Percentiles rank a stretch among this genome's conserved stretches.
Evolutionary conservation across 2,329 filamentous ascomycete species (phyloP).

Genomic region (Ceratocystis huliohia): DNA sequence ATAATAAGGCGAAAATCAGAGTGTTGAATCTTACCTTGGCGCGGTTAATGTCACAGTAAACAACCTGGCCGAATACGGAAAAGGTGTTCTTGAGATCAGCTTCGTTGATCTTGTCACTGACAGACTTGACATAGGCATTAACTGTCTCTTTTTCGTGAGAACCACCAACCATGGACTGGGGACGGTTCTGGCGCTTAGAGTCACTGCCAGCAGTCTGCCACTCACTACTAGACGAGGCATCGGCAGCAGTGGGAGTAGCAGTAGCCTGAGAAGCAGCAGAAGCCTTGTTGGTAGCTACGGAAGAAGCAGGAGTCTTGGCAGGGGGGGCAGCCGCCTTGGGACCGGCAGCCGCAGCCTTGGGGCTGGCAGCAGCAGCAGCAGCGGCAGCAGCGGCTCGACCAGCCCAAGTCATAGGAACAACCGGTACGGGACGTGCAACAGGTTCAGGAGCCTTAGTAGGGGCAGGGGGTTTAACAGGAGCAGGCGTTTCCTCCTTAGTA

Average conservation of each 20-base stretch:
- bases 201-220: slow-evolving; percentile 86
- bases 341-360: slow-evolving; percentile 38
- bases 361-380: slow-evolving; percentile 23
- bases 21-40: slow-evolving; percentile 52
- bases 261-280: slow-evolving; percentile 27
- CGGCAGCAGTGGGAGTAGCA: slow-evolving; percentile 30
- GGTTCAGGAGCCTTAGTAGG: slow-evolving; percentile 40
- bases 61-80: slow-evolving; percentile 56
- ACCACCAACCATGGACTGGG: slow-evolving; percentile 49
- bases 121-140: slow-evolving; percentile 89
- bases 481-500: slow-evolving; percentile 48
- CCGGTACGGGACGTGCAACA: slow-evolving; percentile 35
- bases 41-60: slow-evolving; percentile 66
- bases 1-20: not conserved
- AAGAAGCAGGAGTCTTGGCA: slow-evolving; percentile 22
- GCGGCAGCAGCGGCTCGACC: slow-evolving; percentile 48
- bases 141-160: slow-evolving; percentile 60
- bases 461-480: slow-evolving; percentile 34
- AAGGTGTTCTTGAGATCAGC: slow-evolving; percentile 59
- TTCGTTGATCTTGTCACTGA: slow-evolving; percentile 74
- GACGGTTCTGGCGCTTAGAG: slow-evolving; percentile 70
- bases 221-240: slow-evolving; percentile 39
- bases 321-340: slow-evolving; percentile 40
- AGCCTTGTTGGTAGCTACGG: slow-evolving; percentile 29
- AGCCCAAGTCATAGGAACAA: slow-evolving; percentile 63